These are phyloP conservation scores for Sclerotinia trifoliorum DNA, from an alignment of 2,329 filamentous ascomycete genomes.

Conservation along the genomic window DNA sequence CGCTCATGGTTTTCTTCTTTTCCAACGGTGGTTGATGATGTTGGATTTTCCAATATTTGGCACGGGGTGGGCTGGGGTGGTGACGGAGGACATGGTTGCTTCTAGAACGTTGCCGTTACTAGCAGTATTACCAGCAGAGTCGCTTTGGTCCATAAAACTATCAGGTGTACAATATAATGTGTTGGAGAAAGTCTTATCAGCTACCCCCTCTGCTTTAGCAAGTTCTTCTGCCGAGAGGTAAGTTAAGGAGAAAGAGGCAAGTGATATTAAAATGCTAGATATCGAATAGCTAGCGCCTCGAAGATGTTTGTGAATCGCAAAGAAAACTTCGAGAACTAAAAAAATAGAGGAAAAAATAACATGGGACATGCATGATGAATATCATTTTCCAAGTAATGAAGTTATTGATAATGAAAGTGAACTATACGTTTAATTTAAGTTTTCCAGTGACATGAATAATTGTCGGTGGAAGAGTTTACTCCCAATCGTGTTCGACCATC, in stretches of 20 bases:
- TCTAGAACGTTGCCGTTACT: background rate
- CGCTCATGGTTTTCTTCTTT: background rate
- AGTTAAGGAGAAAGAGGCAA: background rate
- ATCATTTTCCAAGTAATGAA: background rate
- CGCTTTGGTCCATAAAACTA: background rate
- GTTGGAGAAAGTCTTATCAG: background rate
- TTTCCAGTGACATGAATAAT: background rate
- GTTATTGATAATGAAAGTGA: no score
- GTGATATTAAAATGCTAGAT: no score
- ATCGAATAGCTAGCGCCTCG: no score
- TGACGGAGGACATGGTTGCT: background rate
- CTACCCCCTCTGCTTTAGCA: background rate
- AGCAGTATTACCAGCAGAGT: background rate
- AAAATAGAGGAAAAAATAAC: background rate
- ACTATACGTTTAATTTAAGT: background rate
- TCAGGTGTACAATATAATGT: no score
- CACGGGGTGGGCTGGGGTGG: no score
- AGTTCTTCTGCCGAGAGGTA: background rate
- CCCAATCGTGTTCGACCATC: slow-evolving; percentile 47
- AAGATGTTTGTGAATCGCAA: background rate
- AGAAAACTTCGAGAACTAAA: background rate
- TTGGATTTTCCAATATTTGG: background rate
- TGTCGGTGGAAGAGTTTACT: background rate
- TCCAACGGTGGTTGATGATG: background rate
- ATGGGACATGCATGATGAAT: background rate